These are phyloP conservation scores for Blastobotrys elegans DNA, from an alignment of 1,139 yeast genomes.

Conservation along the genomic window DNA sequence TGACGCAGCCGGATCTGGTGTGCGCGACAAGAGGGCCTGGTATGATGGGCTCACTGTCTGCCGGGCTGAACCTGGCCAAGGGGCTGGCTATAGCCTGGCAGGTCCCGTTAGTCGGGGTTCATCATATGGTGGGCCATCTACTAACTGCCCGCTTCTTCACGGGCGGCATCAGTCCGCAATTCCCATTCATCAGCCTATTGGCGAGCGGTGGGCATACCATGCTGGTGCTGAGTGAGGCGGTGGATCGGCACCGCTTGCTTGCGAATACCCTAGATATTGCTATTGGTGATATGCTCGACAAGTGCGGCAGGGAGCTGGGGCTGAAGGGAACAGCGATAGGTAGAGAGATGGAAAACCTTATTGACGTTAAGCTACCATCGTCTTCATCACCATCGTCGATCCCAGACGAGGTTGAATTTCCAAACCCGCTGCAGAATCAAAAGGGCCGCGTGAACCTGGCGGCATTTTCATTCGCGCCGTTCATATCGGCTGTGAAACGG, in stretches of 20 bases:
- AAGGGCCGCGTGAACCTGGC: constrained; percentile 41
- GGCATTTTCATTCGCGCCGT: constrained; percentile 77
- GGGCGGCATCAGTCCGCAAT: constrained; percentile 48
- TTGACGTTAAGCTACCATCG: constrained; percentile 35
- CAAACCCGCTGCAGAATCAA: constrained; percentile 50
- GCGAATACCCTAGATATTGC: constrained; percentile 83
- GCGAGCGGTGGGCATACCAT: constrained; percentile 96
- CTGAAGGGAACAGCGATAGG: constrained; percentile 81
- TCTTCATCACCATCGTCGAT: constrained; percentile 18
- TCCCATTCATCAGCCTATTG: constrained; percentile 74
- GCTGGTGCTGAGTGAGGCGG: constrained; percentile 61
- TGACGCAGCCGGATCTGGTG: constrained; percentile 60
- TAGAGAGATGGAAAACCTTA: constrained; percentile 64
- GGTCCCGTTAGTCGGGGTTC: constrained; percentile 80
- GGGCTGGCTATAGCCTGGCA: constrained; percentile 78
- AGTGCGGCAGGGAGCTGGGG: constrained; percentile 84
- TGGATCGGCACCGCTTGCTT: constrained; percentile 64
- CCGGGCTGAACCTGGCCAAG: constrained; percentile 79
- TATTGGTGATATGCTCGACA: constrained; percentile 89
- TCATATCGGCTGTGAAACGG: constrained; percentile 48
- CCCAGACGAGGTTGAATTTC: constrained; percentile 38
- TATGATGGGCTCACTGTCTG: constrained; percentile 82
- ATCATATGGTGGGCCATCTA: constrained; percentile 94
- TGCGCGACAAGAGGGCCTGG: constrained; percentile 98
- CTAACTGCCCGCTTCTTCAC: constrained; percentile 53